Evolutionary conservation across 345 rosid genomes (phyloP).

Genomic region (Draba incana): DNA sequence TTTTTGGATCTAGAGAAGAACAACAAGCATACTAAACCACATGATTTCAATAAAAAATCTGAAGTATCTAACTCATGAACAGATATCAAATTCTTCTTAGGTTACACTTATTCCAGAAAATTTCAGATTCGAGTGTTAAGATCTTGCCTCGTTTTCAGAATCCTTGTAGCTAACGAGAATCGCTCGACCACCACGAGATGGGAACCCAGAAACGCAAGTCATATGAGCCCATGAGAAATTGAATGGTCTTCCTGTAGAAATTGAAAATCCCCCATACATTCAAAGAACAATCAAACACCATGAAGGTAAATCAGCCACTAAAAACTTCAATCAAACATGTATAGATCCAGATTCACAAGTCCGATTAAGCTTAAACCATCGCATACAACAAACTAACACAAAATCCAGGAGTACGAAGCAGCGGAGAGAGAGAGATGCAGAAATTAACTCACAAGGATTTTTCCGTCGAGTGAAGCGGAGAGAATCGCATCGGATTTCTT

Average conservation of each 20-base stretch:
- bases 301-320: too few relatives aligned
- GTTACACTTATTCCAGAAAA: not conserved
- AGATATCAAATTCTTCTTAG: too few relatives aligned
- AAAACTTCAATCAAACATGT: too few relatives aligned
- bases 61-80: too few relatives aligned
- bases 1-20: too few relatives aligned
- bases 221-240: conserved; percentile 87
- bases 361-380: conserved; percentile 12
- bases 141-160: conserved; percentile 54
- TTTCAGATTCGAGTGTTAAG: not conserved
- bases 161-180: conserved; percentile 70
- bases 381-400: not conserved
- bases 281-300: conserved; percentile 7
- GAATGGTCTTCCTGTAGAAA: conserved; percentile 84
- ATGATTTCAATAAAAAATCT: too few relatives aligned
- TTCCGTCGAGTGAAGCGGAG: conserved; percentile 49
- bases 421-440: too few relatives aligned
- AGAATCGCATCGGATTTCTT: conserved; percentile 53
- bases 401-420: too few relatives aligned
- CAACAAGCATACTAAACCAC: too few relatives aligned
- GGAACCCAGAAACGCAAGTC: conserved; percentile 67
- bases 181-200: conserved; percentile 70
- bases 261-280: conserved; percentile 16
- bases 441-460: conserved; percentile 61
- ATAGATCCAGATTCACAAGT: conserved; percentile 9